Evolutionary conservation across 31 red algal genomes (phyloP).

Genomic region (Porphyra umbilicalis): DNA sequence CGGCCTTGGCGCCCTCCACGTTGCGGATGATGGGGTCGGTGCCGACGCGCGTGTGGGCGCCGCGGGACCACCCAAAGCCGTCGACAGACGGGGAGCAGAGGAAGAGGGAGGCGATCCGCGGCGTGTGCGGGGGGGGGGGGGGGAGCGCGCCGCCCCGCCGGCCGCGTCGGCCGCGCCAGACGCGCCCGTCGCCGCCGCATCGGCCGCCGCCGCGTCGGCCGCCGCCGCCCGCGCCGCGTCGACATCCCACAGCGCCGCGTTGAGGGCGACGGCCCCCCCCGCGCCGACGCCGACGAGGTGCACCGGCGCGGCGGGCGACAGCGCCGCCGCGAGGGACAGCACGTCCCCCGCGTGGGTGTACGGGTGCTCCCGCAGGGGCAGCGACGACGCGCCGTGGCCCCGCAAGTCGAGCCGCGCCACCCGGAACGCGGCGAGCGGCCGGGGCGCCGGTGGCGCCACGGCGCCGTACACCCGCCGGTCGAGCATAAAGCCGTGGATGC

Average conservation of each 20-base stretch:
- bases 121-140: not conserved
- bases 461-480: not conserved
- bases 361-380: not conserved
- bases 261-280: not conserved
- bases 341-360: not conserved
- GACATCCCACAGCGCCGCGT: not conserved
- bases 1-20: not conserved
- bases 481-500: conserved; percentile 1
- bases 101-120: not conserved
- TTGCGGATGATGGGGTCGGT: not conserved
- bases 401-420: not conserved
- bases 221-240: not conserved
- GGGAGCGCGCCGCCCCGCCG: not conserved
- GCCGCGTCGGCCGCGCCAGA: not conserved
- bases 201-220: no score
- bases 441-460: not conserved
- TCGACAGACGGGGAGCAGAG: not conserved
- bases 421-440: not conserved
- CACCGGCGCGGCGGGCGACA: not conserved
- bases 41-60: not conserved
- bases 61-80: not conserved
- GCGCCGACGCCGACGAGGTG: not conserved
- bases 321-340: not conserved
- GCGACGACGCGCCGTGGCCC: not conserved
- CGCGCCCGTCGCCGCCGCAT: not conserved